phyloP scores from a whole-genome alignment of 2,329 filamentous ascomycete species.

The Rhinocladiella similis region DNA sequence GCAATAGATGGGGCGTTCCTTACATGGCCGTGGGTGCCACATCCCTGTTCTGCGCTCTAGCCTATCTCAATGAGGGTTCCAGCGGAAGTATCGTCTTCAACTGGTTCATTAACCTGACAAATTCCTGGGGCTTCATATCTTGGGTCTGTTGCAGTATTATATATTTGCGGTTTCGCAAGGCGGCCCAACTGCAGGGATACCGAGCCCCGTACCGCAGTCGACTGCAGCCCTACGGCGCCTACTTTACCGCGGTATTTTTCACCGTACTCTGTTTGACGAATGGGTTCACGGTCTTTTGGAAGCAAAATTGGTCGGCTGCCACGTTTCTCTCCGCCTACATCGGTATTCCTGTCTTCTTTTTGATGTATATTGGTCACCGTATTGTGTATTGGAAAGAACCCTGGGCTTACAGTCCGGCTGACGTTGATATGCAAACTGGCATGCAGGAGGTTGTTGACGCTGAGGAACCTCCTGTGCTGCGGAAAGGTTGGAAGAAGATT shows the following conservation, averaged over 20 bases:
- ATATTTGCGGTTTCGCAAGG: conserved; percentile 59
- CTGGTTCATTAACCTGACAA: conserved; percentile 71
- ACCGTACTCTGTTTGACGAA: conserved; percentile 55
- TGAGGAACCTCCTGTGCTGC: not conserved
- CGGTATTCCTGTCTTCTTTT: conserved; percentile 61
- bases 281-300: conserved; percentile 72
- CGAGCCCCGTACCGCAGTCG: conserved; percentile 54
- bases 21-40: conserved; percentile 58
- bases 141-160: conserved; percentile 66
- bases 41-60: conserved; percentile 61
- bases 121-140: conserved; percentile 53
- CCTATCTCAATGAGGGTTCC: conserved; percentile 66
- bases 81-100: conserved; percentile 63
- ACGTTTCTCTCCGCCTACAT: conserved; percentile 67
- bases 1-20: conserved; percentile 63
- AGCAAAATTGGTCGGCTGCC: conserved; percentile 60
- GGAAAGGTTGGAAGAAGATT: not conserved
- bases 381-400: conserved; percentile 38
- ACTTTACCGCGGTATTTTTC: conserved; percentile 50
- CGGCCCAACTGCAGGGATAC: conserved; percentile 44
- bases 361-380: conserved; percentile 25
- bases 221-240: conserved; percentile 66
- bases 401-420: conserved; percentile 48
- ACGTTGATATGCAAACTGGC: conserved; percentile 55
- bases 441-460: conserved; percentile 47